A percentile compares a stretch with the other conserved stretches of the same genome.
Conservation (phyloP, 208 protist species). For the Naegleria gruberi region DNA sequence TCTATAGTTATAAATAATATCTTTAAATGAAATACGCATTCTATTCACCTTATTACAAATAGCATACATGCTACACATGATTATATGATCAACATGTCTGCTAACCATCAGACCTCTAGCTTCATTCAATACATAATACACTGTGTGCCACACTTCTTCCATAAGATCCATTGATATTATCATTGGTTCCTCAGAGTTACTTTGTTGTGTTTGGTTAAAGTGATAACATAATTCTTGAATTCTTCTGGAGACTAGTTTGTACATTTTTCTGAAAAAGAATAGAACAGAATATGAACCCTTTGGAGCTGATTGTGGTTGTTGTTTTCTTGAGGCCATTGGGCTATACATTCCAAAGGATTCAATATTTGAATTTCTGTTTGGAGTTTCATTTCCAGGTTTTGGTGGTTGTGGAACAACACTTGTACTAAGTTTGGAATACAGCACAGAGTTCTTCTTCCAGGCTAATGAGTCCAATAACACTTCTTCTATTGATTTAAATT, state of each 20-base stretch:
- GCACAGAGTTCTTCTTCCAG: not conserved
- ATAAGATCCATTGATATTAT: not conserved
- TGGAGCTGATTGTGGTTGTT: not conserved
- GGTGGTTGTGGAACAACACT: not conserved
- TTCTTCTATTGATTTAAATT: slow-evolving; percentile 1
- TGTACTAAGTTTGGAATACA: not conserved
- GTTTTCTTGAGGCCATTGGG: not conserved
- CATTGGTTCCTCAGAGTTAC: not conserved
- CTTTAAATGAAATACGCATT: not conserved
- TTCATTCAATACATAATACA: not conserved
- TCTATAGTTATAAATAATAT: slow-evolving; percentile 12
- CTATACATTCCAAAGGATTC: not conserved
- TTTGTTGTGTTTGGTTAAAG: not conserved
- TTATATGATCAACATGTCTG: slow-evolving; percentile 13
- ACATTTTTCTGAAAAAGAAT: slow-evolving; percentile 10
- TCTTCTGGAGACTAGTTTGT: not conserved
- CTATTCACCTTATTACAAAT: slow-evolving; percentile 1
- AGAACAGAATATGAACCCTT: not conserved
- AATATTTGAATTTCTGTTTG: not conserved
- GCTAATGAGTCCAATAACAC: not conserved
- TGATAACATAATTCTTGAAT: not conserved
- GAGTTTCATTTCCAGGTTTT: not conserved
- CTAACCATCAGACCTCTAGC: not conserved
- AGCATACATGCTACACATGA: slow-evolving; percentile 2
- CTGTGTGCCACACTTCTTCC: not conserved